Base-by-base conservation (phyloP, 2,329 filamentous ascomycete species). In the Fusarium tanahbumbuense region DNA sequence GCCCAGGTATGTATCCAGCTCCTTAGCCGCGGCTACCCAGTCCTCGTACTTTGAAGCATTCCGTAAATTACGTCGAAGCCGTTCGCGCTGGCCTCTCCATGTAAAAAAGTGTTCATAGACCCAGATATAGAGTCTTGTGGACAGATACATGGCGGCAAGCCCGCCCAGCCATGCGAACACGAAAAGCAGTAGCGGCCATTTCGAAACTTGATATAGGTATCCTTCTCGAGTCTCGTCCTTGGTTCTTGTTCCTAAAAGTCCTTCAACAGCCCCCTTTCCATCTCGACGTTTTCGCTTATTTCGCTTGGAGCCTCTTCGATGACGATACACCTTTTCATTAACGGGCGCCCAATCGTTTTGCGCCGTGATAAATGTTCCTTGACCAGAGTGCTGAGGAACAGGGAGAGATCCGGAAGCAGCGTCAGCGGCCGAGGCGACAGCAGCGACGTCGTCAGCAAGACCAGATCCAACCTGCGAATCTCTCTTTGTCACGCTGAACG, bases 271-370 rank as follows among this genome's bases (percentile, higher is more conserved):
- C 30, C 83, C 84, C 61, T 75, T 76, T 37, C 74, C 78, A 40
- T 82, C 83, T 53, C 71, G 64, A 49, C 61, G 74, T 66, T 56
- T 74, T 57, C 66, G 75, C 49, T 68, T 67, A 34, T 77, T 60
- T 76, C 81, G 73, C 76, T 78, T 80, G 62, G 67, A 81, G 75
- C 73, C 78, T 76, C 79, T 77, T 75, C 80, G 83, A 54, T 67
- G 70, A 16, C 74, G 73, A 73, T 82, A 77, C 23, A 94, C 86
- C 60, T 87, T 90, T 77, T 95, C 89, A 73, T 92, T 91, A 15
- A 98, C 89, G 0, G 96, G 96, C 18, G 93, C 91, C 96, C 96
- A 99, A 83, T 99, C 96, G 79, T 97, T 97, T 77, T 97, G 89
- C 42, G 96, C 95, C 6, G 93, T 92, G 75, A 98, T 93, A 78